phyloP scores from a whole-genome alignment of 1,284 basidiomycete species.

The Ustilago bromivora region DNA sequence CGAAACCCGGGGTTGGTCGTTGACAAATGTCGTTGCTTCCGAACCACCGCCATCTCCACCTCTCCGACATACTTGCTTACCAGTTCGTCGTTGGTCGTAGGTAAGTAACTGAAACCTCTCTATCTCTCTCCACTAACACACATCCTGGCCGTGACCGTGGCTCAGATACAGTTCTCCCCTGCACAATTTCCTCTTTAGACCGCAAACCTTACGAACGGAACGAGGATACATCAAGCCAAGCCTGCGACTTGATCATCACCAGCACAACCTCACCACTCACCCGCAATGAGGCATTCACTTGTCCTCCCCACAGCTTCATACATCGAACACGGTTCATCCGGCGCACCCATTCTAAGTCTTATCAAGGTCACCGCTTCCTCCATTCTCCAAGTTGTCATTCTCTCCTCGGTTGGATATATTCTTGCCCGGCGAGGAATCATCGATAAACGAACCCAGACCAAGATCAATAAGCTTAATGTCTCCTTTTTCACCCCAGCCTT shows the following conservation, averaged over 20 bases:
- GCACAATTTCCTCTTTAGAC: background rate
- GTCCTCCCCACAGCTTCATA: constrained; percentile 41
- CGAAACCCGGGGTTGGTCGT: too few relatives aligned
- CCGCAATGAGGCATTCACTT: constrained; percentile 38
- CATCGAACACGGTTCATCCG: constrained; percentile 41
- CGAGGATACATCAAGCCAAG: background rate
- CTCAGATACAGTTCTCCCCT: too few relatives aligned
- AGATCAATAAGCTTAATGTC: constrained; percentile 76
- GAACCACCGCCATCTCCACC: too few relatives aligned
- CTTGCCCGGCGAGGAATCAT: constrained; percentile 83
- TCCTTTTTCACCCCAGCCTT: constrained; percentile 91
- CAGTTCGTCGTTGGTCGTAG: too few relatives aligned
- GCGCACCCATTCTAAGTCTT: constrained; percentile 56
- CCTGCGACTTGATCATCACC: background rate
- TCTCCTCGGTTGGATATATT: constrained; percentile 86
- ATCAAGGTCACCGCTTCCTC: constrained; percentile 72
- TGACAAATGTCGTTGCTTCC: too few relatives aligned
- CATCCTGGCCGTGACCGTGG: too few relatives aligned
- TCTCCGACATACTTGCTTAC: too few relatives aligned
- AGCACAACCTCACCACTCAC: background rate
- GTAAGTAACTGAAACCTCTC: too few relatives aligned
- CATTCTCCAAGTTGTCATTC: constrained; percentile 86
- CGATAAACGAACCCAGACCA: constrained; percentile 88
- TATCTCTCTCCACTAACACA: too few relatives aligned
- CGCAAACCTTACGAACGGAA: background rate